Evolutionary conservation across 2,329 filamentous ascomycete species (phyloP).

Genomic region (Ophioceras dolichostomum): DNA sequence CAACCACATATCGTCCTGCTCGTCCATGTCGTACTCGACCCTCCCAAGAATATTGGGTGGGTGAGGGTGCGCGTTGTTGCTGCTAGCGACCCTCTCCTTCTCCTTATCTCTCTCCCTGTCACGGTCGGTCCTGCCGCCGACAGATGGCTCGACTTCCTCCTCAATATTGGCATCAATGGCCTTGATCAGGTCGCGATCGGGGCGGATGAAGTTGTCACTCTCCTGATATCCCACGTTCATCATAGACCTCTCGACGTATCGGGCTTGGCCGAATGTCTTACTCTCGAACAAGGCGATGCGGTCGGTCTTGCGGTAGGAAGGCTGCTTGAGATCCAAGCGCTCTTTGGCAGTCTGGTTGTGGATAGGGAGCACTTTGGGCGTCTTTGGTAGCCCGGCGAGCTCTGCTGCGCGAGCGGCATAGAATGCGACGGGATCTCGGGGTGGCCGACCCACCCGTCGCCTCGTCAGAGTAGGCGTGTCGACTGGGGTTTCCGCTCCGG

Average conservation of each 20-base stretch:
- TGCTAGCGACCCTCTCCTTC: too few relatives aligned
- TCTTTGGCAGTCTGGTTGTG: slow-evolving; percentile 72
- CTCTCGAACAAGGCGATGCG: slow-evolving; percentile 74
- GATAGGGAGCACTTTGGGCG: slow-evolving; percentile 59
- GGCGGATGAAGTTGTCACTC: slow-evolving; percentile 75
- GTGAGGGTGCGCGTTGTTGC: slow-evolving; percentile 18
- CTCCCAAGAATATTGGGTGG: slow-evolving; percentile 49
- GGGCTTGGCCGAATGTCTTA: slow-evolving; percentile 70
- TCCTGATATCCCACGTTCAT: slow-evolving; percentile 93
- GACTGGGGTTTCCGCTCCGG: neutral
- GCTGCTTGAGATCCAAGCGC: slow-evolving; percentile 63
- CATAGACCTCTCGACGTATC: slow-evolving; percentile 94
- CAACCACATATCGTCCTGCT: slow-evolving; percentile 96
- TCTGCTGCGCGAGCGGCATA: slow-evolving; percentile 30
- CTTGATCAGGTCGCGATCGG: slow-evolving; percentile 60
- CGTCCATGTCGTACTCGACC: slow-evolving; percentile 99
- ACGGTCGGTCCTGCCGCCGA: slow-evolving; percentile 38
- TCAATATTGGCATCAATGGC: slow-evolving; percentile 46
- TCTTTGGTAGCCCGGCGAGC: slow-evolving; percentile 29
- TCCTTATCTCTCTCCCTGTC: too few relatives aligned
- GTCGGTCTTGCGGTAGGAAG: slow-evolving; percentile 64
- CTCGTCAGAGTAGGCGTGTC: slow-evolving; percentile 26
- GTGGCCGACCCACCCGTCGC: slow-evolving; percentile 28
- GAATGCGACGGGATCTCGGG: slow-evolving; percentile 38
- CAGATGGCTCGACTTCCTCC: slow-evolving; percentile 40